These are phyloP conservation scores for Hygrophorus russula DNA, from an alignment of 768 basidiomycete species.

Conservation along the genomic window DNA sequence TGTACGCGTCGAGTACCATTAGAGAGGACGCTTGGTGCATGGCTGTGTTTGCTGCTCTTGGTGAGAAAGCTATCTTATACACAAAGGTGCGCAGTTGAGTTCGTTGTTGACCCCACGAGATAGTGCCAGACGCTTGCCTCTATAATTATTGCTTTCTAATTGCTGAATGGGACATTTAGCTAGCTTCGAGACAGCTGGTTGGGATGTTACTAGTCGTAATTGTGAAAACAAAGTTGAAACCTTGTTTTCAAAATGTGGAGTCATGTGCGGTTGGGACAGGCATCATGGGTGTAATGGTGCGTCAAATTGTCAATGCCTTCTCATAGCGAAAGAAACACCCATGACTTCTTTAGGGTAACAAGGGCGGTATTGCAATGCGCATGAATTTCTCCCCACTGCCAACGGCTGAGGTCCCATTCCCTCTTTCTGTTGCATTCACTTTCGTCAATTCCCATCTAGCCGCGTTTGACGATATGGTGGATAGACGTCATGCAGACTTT, in stretches of 20 bases:
- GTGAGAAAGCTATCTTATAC: conserved; percentile 50
- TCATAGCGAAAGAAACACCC: background rate
- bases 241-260: conserved; percentile 42
- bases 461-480: conserved; percentile 71
- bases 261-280: conserved; percentile 54
- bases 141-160: background rate
- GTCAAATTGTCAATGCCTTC: conserved; percentile 8
- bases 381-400: conserved; percentile 40
- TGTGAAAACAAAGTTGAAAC: conserved; percentile 39
- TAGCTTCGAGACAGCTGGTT: conserved; percentile 69
- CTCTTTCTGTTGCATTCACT: conserved; percentile 39
- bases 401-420: conserved; percentile 8
- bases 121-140: background rate
- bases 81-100: conserved; percentile 43
- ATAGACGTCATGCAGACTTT: conserved; percentile 66
- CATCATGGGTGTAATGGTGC: conserved; percentile 70
- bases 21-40: conserved; percentile 64
- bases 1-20: conserved; percentile 53
- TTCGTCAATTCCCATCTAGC: conserved; percentile 81
- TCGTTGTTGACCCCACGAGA: background rate
- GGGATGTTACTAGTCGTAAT: conserved; percentile 71
- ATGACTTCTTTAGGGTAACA: conserved; percentile 53
- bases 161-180: conserved; percentile 24
- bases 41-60: conserved; percentile 60
- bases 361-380: conserved; percentile 64